Percentiles rank a stretch among this genome's conserved stretches.
phyloP scores from a whole-genome alignment of 805 yeast species.

The Starmerella ratchasimensis region DNA sequence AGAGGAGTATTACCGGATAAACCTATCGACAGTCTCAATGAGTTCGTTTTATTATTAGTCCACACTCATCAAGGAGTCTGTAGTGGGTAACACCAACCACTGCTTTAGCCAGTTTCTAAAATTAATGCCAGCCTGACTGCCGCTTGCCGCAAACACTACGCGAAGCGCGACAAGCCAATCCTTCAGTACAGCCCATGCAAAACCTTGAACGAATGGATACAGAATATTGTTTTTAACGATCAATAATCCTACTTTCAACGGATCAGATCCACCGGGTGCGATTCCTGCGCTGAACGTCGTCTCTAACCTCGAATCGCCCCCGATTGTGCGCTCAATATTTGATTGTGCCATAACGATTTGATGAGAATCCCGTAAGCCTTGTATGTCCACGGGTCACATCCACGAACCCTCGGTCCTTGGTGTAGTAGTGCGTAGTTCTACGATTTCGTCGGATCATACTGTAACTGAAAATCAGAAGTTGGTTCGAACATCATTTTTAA shows the following conservation, averaged over 20 bases:
- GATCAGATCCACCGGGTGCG: constrained; percentile 24
- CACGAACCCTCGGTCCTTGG: too few relatives aligned
- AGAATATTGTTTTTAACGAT: constrained; percentile 26
- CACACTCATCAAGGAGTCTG: too few relatives aligned
- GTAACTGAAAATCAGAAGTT: too few relatives aligned
- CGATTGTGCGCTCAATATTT: neutral
- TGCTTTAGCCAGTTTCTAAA: constrained; percentile 10
- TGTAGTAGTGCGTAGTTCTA: too few relatives aligned
- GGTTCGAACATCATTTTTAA: too few relatives aligned
- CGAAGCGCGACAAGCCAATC: constrained; percentile 18
- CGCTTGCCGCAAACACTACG: constrained; percentile 11
- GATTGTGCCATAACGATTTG: neutral
- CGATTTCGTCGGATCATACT: too few relatives aligned
- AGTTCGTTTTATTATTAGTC: too few relatives aligned
- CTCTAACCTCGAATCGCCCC: constrained; percentile 26
- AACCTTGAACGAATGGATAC: constrained; percentile 27
- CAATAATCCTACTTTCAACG: constrained; percentile 18
- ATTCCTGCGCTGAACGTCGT: constrained; percentile 23
- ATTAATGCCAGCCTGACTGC: constrained; percentile 9
- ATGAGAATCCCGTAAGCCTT: neutral
- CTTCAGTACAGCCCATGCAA: constrained; percentile 24
- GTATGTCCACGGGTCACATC: too few relatives aligned
- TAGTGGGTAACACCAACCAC: constrained; percentile 7
- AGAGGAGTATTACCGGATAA: too few relatives aligned
- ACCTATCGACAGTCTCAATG: too few relatives aligned